Evolutionary conservation across 768 basidiomycete species (phyloP).

Genomic region (Boletus bicolor): DNA sequence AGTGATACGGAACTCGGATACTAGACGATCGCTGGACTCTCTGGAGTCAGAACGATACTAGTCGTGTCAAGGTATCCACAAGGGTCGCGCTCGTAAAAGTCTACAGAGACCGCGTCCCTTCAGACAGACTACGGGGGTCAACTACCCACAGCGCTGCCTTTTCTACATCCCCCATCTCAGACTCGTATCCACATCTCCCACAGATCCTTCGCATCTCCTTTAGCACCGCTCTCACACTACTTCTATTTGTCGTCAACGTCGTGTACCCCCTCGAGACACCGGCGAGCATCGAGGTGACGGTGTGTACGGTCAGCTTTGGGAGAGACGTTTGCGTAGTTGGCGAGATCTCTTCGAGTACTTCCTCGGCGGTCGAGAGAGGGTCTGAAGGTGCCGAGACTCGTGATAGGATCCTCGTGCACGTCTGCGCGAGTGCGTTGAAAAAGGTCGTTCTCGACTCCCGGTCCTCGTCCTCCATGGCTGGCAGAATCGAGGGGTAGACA

Average conservation of each 20-base stretch:
- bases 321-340: slow-evolving; percentile 53
- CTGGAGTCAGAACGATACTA: no score
- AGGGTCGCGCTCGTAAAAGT: no score
- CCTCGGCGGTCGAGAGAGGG: not conserved
- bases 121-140: slow-evolving; percentile 61
- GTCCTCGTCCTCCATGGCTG: not conserved
- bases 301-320: slow-evolving; percentile 69
- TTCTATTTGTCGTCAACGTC: slow-evolving; percentile 82
- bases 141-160: slow-evolving; percentile 65
- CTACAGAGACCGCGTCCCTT: slow-evolving; percentile 14
- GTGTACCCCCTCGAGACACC: slow-evolving; percentile 75
- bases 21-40: no score
- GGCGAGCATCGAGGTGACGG: slow-evolving; percentile 66
- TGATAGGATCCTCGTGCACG: slow-evolving; percentile 54
- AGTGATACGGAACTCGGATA: no score
- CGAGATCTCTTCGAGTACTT: slow-evolving; percentile 39
- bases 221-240: slow-evolving; percentile 73
- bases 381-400: slow-evolving; percentile 16
- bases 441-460: slow-evolving; percentile 27
- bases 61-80: no score
- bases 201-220: slow-evolving; percentile 51
- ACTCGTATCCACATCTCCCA: slow-evolving; percentile 5
- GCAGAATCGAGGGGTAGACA: slow-evolving; percentile 40
- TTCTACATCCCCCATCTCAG: slow-evolving; percentile 11
- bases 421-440: slow-evolving; percentile 46